Percentiles rank a stretch among this genome's conserved stretches.
These are phyloP conservation scores for Pythium pyrilobum DNA, from an alignment of 352 stramenopile genomes.

Conservation along the genomic window DNA sequence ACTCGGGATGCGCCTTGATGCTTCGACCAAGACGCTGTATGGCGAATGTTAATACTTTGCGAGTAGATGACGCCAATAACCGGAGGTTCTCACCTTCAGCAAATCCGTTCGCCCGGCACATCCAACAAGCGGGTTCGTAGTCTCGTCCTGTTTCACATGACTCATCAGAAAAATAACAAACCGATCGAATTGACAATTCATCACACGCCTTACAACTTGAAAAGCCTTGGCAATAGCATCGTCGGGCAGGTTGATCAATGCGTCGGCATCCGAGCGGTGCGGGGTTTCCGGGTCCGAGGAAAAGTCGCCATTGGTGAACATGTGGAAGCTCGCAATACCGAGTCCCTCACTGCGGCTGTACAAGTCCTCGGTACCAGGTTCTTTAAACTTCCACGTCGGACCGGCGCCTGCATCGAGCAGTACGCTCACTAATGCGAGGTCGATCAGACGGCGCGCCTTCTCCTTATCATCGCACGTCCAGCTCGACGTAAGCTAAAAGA, in stretches of 20 bases:
- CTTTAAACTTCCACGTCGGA: constrained; percentile 64
- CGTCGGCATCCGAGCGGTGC: constrained; percentile 57
- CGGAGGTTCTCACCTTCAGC: constrained; percentile 60
- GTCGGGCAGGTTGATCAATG: constrained; percentile 44
- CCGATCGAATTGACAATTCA: not conserved
- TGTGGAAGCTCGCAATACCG: constrained; percentile 81
- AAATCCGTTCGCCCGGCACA: constrained; percentile 65
- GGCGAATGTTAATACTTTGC: too few species aligned
- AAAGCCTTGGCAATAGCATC: constrained; percentile 71
- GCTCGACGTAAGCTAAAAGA: constrained; percentile 30
- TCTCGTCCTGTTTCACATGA: constrained; percentile 12
- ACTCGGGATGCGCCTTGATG: constrained; percentile 70
- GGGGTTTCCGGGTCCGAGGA: constrained; percentile 38
- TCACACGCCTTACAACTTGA: constrained; percentile 49
- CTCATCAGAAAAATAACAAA: not conserved
- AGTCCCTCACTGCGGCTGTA: constrained; percentile 76
- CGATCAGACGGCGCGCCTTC: constrained; percentile 56
- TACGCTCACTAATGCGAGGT: constrained; percentile 75
- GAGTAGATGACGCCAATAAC: too few species aligned
- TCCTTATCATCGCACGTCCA: constrained; percentile 50
- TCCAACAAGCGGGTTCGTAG: constrained; percentile 74
- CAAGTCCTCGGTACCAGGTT: constrained; percentile 53
- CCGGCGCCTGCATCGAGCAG: constrained; percentile 76
- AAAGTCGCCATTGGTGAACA: constrained; percentile 73
- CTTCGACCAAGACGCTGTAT: constrained; percentile 53